Evolutionary conservation across 192 early-diverging fungal species (phyloP), one percentile per base, ranked within the genome.

Genomic region (Thamnidium elegans): DNA sequence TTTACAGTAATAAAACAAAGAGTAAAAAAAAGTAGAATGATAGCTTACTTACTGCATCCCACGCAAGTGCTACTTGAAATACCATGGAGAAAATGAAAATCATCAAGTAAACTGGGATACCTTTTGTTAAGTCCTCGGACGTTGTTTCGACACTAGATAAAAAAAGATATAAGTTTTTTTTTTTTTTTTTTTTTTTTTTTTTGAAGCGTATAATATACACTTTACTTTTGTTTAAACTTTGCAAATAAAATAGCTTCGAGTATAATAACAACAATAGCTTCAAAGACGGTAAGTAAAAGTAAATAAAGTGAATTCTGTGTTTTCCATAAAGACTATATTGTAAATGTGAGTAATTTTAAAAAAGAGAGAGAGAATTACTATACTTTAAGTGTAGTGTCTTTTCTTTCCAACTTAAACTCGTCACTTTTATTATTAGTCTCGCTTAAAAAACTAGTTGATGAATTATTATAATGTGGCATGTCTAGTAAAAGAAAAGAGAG

Each of bases 81-180:
- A 91, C 58, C 72, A 87, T 87, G 3, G 88, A 82, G 45, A 88
- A 72, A 55, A 86, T 83, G 65, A 91, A 91, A 53, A 91, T 84
- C 58, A 87, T 83, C 43, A 90, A 65, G 54, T 92, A 92, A 21
- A 88, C 84, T 21, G 87, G 85, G 15, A 90, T 83, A 39, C 84
- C 79, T 26, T 63, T 51, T 11, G 62, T 62, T 15, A 61, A 47
- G 7, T 43, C 55, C 11, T 63, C 47, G 32, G 21, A 6, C 7
- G 26, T n/a, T 45, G 15, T 34, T 63, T 15, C 55, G 46, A 58
- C 15, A 32, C 3, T 44, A 50, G n/a, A 23, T 23, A 32, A 55
- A 55, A 47, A 65, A 55, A 36, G 30, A n/a, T n/a, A n/a, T n/a
- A n/a, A n/a, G n/a, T n/a, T 36, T 68, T n/a, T n/a, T n/a, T n/a